Conservation (phyloP, 1,139 yeast genomes). For the Candida albicans region DNA sequence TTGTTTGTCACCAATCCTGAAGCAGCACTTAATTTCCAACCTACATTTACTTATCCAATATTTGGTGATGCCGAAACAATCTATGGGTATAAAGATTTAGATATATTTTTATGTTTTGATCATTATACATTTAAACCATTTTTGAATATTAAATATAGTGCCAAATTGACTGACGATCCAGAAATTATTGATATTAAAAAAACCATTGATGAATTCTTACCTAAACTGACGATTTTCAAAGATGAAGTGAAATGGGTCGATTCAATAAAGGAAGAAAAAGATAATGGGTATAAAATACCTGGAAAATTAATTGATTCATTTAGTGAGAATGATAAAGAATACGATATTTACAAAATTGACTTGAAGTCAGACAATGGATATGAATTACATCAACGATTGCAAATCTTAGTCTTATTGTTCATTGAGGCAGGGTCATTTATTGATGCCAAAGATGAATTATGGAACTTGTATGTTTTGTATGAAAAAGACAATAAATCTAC, state of each 20-base stretch:
- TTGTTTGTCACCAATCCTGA: slow-evolving; percentile 53
- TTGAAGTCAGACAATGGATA: slow-evolving; percentile 41
- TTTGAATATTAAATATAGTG: slow-evolving; percentile 55
- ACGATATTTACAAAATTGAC: slow-evolving; percentile 39
- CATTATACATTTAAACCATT: slow-evolving; percentile 48
- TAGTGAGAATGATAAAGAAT: slow-evolving; percentile 29
- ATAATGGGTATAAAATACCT: slow-evolving; percentile 41
- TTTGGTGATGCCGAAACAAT: slow-evolving; percentile 90
- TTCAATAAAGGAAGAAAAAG: slow-evolving; percentile 48
- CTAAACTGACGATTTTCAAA: slow-evolving; percentile 57
- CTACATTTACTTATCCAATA: slow-evolving; percentile 86
- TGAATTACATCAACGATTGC: slow-evolving; percentile 68
- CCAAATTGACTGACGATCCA: slow-evolving; percentile 45
- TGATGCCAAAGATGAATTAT: slow-evolving; percentile 68
- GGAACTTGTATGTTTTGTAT: slow-evolving; percentile 65
- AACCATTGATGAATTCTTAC: slow-evolving; percentile 58
- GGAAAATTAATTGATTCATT: slow-evolving; percentile 46
- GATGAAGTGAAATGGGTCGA: slow-evolving; percentile 71
- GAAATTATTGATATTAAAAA: slow-evolving; percentile 54
- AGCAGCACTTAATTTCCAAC: slow-evolving; percentile 60
- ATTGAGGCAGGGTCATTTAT: slow-evolving; percentile 95
- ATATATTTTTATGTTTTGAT: slow-evolving; percentile 48
- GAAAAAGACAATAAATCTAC: slow-evolving; percentile 23
- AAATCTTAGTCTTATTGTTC: slow-evolving; percentile 74
- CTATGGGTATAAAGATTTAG: slow-evolving; percentile 76